Evolutionary conservation across 148 eudicot species (phyloP).

Genomic region (Tetragonia tetragonoides): DNA sequence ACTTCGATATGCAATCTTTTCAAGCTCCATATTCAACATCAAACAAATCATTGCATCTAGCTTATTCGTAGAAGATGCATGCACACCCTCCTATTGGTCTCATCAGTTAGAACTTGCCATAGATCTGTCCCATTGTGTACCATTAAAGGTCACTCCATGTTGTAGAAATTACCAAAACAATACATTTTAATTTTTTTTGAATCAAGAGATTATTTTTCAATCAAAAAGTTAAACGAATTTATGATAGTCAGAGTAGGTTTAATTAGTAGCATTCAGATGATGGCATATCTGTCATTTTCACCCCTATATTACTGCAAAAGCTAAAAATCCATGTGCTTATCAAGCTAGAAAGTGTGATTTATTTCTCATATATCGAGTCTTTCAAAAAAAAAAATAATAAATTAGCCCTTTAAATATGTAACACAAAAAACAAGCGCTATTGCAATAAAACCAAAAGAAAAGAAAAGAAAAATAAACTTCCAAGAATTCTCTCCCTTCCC

Average conservation of each 20-base stretch:
- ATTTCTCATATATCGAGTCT: constrained; percentile 3
- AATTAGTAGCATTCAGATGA: background rate
- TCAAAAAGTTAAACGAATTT: background rate
- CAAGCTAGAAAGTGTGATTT: background rate
- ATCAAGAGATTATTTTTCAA: background rate
- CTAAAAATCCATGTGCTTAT: constrained; percentile 17
- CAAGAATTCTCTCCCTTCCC: background rate
- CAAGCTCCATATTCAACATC: no score
- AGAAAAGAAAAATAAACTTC: background rate
- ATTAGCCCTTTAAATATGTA: background rate
- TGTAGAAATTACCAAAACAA: background rate
- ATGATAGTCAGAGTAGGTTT: constrained; percentile 14
- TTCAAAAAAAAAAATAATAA: background rate
- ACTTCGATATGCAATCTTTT: no score
- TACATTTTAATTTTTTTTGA: no score
- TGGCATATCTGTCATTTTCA: constrained; percentile 16
- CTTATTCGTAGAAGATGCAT: background rate
- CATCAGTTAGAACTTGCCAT: background rate
- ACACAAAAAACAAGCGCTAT: background rate
- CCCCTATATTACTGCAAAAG: constrained; percentile 15
- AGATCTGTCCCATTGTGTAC: background rate
- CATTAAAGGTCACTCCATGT: background rate
- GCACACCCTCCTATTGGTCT: background rate
- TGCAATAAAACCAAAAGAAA: background rate
- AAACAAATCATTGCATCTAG: background rate